Percentiles rank a stretch among this genome's conserved stretches.
Conservation (phyloP, 345 rosid genomes). For the Aquilaria yunnanensis region DNA sequence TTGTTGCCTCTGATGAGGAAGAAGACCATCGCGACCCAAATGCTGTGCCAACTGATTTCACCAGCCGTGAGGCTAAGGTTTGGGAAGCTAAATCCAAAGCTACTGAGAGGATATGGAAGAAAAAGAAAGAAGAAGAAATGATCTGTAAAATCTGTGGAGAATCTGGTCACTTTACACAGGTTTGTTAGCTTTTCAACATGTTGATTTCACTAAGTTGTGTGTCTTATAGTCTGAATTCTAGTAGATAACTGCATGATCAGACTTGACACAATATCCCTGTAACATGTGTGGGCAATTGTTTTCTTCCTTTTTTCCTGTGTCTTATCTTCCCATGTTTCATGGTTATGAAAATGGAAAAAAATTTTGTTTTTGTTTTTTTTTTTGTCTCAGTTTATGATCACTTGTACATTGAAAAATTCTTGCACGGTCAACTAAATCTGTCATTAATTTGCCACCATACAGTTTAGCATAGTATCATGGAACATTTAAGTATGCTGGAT, state of each 20-base stretch:
- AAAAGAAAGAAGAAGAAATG: slow-evolving; percentile 98
- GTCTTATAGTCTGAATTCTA: neutral
- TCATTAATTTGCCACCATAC: too few species aligned
- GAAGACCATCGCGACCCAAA: slow-evolving; percentile 81
- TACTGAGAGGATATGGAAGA: slow-evolving; percentile 98
- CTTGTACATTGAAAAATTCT: too few species aligned
- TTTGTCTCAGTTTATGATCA: too few species aligned
- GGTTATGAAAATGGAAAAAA: too few species aligned
- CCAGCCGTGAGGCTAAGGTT: slow-evolving; percentile 96
- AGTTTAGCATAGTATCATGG: too few species aligned
- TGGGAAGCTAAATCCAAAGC: slow-evolving; percentile 99
- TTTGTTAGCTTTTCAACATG: slow-evolving; percentile 5
- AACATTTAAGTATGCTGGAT: too few species aligned
- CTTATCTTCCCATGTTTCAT: too few species aligned
- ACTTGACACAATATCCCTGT: neutral
- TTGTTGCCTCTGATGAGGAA: slow-evolving; percentile 61
- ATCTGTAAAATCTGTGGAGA: slow-evolving; percentile 96
- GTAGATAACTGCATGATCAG: neutral
- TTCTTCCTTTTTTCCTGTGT: too few species aligned
- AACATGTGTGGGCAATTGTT: neutral
- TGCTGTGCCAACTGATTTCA: slow-evolving; percentile 97
- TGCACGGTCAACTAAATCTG: too few species aligned
- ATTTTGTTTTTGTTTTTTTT: too few species aligned
- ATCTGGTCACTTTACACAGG: slow-evolving; percentile 99
- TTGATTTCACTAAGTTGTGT: neutral